Evolutionary conservation across 352 stramenopile species (phyloP), one percentile per base, ranked within the genome.

Genomic region (Globisporangium spinosum): DNA sequence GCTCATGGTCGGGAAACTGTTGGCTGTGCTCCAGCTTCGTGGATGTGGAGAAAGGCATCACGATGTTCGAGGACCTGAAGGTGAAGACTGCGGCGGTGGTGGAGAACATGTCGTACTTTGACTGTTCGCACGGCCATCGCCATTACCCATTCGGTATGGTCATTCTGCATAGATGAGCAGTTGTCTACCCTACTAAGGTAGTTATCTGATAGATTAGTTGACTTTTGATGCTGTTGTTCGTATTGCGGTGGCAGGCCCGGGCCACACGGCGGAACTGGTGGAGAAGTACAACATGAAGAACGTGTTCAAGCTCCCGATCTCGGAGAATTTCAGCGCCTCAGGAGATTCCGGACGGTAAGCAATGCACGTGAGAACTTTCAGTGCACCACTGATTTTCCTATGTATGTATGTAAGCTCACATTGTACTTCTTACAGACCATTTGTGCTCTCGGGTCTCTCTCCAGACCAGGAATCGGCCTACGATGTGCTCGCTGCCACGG

Each of bases 81-180:
- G 95, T 99, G 45, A 97, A 96, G 61, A 98, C 94, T 8, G 77
- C 98, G 6, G 97, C 97, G 13, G 89, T 99, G 13, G 98, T 99
- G 5, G 97, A 99, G 70, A 99, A 99, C 78, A 99, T 99, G 97
- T 92, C 97, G 22, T 99, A 98, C 68, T 99, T 97, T 65, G 88
- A 97, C 66, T 97, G 91, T 69, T 88, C 79, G 9, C 87, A 94
- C 66, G 88, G 85, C 25, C 77, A 96, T 62, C 84, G 86, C 9
- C 90, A 97, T 65, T 97, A 91, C 38, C 89, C 89, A 13, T 96
- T 96, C 57, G 89, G 89, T 94, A 59, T 49, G 68, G 63, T 51
- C 20, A 53, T 32, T 5, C 35, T 22, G 40, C 23, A 57, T 64
- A 22, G 34, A 45, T 23, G 61, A 9, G 3, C 23, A 17, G 15